Base-by-base conservation (phyloP, 495 filamentous ascomycete species). In the Aspergillus homomorphus region DNA sequence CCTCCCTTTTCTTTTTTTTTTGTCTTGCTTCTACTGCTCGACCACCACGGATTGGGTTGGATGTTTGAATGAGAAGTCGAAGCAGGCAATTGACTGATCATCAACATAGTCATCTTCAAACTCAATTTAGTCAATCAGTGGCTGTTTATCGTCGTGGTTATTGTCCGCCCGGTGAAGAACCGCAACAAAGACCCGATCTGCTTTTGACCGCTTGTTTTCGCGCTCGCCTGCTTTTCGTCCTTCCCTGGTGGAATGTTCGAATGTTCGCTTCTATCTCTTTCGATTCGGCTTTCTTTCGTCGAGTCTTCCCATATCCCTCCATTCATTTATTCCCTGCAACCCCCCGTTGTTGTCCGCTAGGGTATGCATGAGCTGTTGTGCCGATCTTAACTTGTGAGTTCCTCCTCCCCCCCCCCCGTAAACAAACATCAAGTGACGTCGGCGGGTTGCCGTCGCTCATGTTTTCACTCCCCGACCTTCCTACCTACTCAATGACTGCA, bases 371-470 rank as follows among this genome's bases (percentile, higher is more conserved):
- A 38, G 33, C 33, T 51, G 51, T 41, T 53, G 38, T 52, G 45
- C 28, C 22, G 53, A 45, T 23, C 33, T 54, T 22, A 3, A 43
- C 30, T 54, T 4, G 60, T 58, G 54, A 54, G 60, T 58, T 44
- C 20, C 53, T 50, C 22, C 30, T 42, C 58, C 51, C 24, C 45
- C 19, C 33, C 22, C 18, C 38, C 41, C 41, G 46, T 60, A 61
- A 62, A 65, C 59, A 61, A 59, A 54, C 54, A 57, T 33, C 45
- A 19, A 51, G 57, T 62, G 60, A 62, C 60, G 60, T 62, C 60
- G 60, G 19, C 23, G 12, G 51, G 20, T 26, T 24, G 48, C 10
- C 45, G 45, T 23, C 19, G 45, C 18, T 20, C 23, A 15, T 12
- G 45, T 28, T 50, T 26, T 50, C 22, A 9, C 45, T n/a, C n/a